A percentile compares a stretch with the other conserved stretches of the same genome.
These are phyloP conservation scores for Persicaria tinctoria DNA, from an alignment of 148 eudicot species.

Conservation along the genomic window DNA sequence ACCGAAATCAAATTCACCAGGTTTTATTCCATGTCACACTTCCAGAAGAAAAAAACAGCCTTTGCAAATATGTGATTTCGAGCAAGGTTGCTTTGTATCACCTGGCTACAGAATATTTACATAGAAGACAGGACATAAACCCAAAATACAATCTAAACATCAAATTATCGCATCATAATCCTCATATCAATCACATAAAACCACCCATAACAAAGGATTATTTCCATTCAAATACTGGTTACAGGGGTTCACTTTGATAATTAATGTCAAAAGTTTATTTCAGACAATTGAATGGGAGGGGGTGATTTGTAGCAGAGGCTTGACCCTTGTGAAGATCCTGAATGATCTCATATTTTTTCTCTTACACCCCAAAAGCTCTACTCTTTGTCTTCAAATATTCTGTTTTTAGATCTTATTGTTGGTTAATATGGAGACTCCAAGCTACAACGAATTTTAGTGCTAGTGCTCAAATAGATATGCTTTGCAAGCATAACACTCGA, in stretches of 20 bases:
- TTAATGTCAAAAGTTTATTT: too few species aligned
- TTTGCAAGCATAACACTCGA: background rate
- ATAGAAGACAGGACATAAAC: background rate
- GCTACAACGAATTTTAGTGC: background rate
- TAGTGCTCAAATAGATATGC: background rate
- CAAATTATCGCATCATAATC: background rate
- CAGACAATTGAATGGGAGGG: too few species aligned
- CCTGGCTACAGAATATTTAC: background rate
- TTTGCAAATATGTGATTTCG: background rate
- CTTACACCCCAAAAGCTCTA: background rate
- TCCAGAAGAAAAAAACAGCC: background rate
- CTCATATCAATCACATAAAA: too few species aligned
- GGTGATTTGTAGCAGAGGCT: too few species aligned
- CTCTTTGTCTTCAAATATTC: background rate
- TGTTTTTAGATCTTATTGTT: background rate
- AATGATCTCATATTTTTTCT: background rate
- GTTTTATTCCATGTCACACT: background rate
- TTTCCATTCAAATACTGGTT: too few species aligned
- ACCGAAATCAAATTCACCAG: constrained; percentile 6
- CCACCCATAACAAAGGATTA: too few species aligned
- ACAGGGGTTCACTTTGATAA: too few species aligned
- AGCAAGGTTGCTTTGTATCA: background rate
- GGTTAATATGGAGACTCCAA: background rate
- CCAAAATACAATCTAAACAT: background rate
- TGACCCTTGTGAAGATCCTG: background rate